A percentile compares a stretch with the other conserved stretches of the same genome.
These are phyloP conservation scores for Clausena lansium DNA, from an alignment of 345 rosid genomes.

Conservation along the genomic window DNA sequence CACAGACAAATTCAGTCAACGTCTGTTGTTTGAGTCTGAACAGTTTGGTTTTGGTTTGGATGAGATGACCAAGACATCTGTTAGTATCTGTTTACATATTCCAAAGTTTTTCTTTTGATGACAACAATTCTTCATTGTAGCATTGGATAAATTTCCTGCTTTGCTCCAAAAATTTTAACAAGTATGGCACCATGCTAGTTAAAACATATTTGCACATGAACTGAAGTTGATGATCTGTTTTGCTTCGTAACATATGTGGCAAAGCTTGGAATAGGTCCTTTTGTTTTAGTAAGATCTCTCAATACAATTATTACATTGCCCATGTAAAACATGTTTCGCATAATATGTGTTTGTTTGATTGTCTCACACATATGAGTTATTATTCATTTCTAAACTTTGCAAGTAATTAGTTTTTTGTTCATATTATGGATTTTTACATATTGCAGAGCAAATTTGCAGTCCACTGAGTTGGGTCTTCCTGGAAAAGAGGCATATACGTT, in stretches of 20 bases:
- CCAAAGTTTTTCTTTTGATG: neutral
- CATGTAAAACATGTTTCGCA: neutral
- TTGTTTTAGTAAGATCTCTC: neutral
- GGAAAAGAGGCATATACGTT: conserved; percentile 50
- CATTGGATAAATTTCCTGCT: neutral
- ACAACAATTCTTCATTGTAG: neutral
- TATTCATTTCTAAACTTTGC: conserved; percentile 8
- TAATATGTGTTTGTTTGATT: neutral
- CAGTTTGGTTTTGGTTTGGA: neutral
- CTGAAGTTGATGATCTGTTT: neutral
- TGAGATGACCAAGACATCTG: neutral
- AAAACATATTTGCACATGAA: neutral
- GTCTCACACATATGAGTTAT: neutral
- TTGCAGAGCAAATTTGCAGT: conserved; percentile 41
- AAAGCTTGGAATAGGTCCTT: neutral
- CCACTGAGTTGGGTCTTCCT: conserved; percentile 32
- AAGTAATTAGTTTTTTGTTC: conserved; percentile 16
- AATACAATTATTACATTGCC: neutral
- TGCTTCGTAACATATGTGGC: neutral
- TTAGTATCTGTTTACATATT: neutral
- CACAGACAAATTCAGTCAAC: neutral
- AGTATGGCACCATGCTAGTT: neutral
- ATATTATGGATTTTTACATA: conserved; percentile 6
- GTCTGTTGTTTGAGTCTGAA: neutral
- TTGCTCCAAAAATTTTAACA: neutral